Percentiles rank a stretch among this genome's conserved stretches.
Evolutionary conservation across 2,329 filamentous ascomycete species (phyloP).

Genomic region (Aureobasidium lini): DNA sequence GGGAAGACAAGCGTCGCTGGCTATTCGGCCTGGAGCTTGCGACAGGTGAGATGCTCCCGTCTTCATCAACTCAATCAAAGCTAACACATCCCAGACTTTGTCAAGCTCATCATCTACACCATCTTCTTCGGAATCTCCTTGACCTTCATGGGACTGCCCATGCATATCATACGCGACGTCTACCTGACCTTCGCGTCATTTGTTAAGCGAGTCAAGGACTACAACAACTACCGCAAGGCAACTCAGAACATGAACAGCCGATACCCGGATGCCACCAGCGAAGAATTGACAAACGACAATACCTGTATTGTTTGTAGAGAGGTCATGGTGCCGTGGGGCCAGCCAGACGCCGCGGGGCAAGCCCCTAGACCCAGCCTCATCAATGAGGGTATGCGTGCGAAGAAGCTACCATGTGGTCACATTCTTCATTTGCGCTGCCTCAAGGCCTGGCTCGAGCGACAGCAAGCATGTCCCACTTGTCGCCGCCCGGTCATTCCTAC

Average conservation of each 20-base stretch:
- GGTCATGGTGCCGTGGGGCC: conserved; percentile 79
- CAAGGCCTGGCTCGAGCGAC: conserved; percentile 92
- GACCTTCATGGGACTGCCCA: conserved; percentile 88
- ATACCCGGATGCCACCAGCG: conserved; percentile 82
- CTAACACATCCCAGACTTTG: conserved; percentile 55
- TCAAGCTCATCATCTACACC: conserved; percentile 83
- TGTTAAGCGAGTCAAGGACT: conserved; percentile 77
- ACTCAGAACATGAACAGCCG: conserved; percentile 86
- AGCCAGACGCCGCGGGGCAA: conserved; percentile 34
- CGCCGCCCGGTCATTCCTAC: conserved; percentile 60
- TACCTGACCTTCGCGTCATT: conserved; percentile 93
- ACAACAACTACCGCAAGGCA: conserved; percentile 82
- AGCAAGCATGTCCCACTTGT: conserved; percentile 95
- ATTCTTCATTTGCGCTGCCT: conserved; percentile 91
- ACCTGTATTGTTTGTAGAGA: conserved; percentile 98
- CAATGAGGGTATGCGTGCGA: conserved; percentile 75
- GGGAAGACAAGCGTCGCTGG: conserved; percentile 93
- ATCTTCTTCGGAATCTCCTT: conserved; percentile 91
- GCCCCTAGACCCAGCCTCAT: conserved; percentile 20
- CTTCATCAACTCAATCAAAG: neutral
- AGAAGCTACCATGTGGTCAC: conserved; percentile 94
- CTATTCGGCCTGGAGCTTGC: conserved; percentile 76
- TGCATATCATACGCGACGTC: conserved; percentile 92
- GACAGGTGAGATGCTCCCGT: conserved; percentile 46
- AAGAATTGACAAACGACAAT: conserved; percentile 78